Evolutionary conservation across 2,329 filamentous ascomycete species (phyloP).

Genomic region (Trichoderma sp.): DNA sequence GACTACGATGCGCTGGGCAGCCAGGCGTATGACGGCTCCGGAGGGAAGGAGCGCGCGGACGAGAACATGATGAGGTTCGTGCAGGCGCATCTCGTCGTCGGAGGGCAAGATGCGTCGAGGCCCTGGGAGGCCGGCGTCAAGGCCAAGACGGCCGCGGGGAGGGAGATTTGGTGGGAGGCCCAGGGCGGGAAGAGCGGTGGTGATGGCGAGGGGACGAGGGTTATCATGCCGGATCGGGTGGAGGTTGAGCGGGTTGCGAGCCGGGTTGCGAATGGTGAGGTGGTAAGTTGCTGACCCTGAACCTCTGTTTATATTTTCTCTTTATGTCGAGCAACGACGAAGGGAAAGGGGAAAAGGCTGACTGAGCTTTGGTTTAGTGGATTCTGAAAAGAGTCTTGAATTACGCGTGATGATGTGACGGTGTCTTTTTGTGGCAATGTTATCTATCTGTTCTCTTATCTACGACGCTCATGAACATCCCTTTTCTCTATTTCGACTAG

Average conservation of each 20-base stretch:
- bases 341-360: not conserved
- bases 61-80: constrained; percentile 79
- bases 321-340: not conserved
- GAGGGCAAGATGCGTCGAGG: constrained; percentile 53
- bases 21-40: constrained; percentile 73
- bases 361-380: constrained; percentile 53
- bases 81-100: constrained; percentile 77
- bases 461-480: not conserved
- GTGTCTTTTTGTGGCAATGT: not conserved
- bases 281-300: constrained; percentile 50
- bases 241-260: constrained; percentile 75
- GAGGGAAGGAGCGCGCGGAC: constrained; percentile 74
- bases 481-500: not conserved
- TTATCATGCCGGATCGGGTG: constrained; percentile 77
- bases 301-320: too few relatives aligned
- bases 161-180: constrained; percentile 80
- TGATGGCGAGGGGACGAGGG: constrained; percentile 59
- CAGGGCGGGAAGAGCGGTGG: constrained; percentile 38
- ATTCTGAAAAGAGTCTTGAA: constrained; percentile 60
- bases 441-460: not conserved
- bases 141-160: constrained; percentile 62
- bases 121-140: constrained; percentile 74
- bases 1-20: constrained; percentile 70
- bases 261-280: constrained; percentile 82
- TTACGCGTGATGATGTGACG: constrained; percentile 38